Conservation (phyloP, 106 monocot genomes). For the Posidonia australis region DNA sequence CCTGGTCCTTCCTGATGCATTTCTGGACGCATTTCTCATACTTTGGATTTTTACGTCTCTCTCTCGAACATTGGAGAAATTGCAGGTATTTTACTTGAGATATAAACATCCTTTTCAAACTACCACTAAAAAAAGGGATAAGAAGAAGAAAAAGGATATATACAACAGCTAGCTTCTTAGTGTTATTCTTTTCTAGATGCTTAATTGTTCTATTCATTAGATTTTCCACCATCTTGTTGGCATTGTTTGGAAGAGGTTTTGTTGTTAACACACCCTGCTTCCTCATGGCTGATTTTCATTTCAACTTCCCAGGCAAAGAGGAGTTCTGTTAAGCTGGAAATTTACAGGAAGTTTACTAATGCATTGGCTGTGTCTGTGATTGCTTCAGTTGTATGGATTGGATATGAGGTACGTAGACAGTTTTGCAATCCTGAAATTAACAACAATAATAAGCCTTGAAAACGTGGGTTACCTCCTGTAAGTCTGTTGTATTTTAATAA, state of each 20-base stretch:
- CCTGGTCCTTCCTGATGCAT: slow-evolving; percentile 89
- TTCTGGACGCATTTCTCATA: slow-evolving; percentile 82
- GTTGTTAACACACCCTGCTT: too few relatives aligned
- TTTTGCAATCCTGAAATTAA: background rate
- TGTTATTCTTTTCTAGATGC: too few relatives aligned
- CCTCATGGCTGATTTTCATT: too few relatives aligned
- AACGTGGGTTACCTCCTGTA: too few relatives aligned
- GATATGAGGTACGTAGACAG: slow-evolving; percentile 63
- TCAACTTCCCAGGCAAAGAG: slow-evolving; percentile 40
- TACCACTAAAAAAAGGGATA: background rate
- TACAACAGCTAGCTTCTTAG: background rate
- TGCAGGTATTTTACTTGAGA: slow-evolving; percentile 85
- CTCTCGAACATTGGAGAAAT: slow-evolving; percentile 71
- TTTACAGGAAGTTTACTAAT: slow-evolving; percentile 96
- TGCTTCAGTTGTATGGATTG: slow-evolving; percentile 93
- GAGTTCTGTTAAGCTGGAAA: slow-evolving; percentile 75
- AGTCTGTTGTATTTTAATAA: too few relatives aligned
- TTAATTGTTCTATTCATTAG: too few relatives aligned
- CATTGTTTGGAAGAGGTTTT: too few relatives aligned
- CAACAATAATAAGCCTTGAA: too few relatives aligned
- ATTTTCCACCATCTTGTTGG: too few relatives aligned
- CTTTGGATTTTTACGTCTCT: slow-evolving; percentile 98
- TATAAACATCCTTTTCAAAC: background rate
- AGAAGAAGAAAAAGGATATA: background rate
- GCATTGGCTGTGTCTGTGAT: slow-evolving; percentile 77